Base-by-base conservation (phyloP, 768 basidiomycete genomes). In the Myochromella boudieri region DNA sequence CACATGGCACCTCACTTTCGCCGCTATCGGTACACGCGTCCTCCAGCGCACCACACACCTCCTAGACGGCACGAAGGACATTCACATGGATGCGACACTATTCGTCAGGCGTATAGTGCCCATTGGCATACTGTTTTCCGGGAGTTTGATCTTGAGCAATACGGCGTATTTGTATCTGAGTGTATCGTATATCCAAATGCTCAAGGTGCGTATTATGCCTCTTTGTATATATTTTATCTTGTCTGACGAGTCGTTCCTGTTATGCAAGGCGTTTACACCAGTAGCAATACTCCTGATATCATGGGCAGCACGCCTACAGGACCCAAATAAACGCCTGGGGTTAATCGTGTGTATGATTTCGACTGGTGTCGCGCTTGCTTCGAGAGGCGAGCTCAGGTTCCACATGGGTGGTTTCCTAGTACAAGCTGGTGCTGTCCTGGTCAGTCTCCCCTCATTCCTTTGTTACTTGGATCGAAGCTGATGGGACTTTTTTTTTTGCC, bases 111-210 rank as follows among this genome's bases (percentile, higher is more conserved):
- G 88, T 26, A 97, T 98, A 55, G 75, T 97, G 11, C 95, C 95
- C 17, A 95, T 98, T 49, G 94, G 95, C 18, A 61, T 94, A 20
- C 81, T 98, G 46, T 98, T 98, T 78, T 91, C 87, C 27, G 95
- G 86, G 20, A 92, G 88, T 49, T 80, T 98, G 44, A 74, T 97
- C 58, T 75, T 95, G 48, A 87, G 84, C 69, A 98, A 98, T 68
- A 89, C 87, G 1, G 93, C 93, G 2, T 95, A 95, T 66, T 83
- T 97, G 17, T 85, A 91, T 58, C 81, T 98, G 54, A 87, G 84
- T 55, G 91, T 95, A 9, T 82, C 91, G 0, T 98, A 95, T 68
- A 97, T 98, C 56, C 95, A 98, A 67, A 92, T 97, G 91, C 83
- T 95, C 64, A 93, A 93, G 80, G 53, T 54, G 21, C 8, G 52